Base-by-base conservation (phyloP, 352 stramenopile genomes). In the Pythium inflatum region DNA sequence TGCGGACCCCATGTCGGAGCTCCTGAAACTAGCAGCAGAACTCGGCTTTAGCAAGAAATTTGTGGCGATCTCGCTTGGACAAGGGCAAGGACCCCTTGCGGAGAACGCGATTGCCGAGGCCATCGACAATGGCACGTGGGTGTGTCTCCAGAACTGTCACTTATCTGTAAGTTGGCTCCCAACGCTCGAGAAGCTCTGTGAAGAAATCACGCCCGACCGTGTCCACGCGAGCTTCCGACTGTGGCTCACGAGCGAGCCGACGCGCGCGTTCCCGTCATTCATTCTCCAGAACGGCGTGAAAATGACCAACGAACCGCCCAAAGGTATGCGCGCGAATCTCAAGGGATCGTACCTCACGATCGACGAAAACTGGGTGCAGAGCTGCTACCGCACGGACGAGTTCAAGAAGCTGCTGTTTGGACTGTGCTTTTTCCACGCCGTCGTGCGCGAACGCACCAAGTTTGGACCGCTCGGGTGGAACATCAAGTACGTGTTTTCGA, bases 61-160 rank as follows among this genome's bases (percentile, higher is more conserved):
- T 36, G 81, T 97, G 12, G 90, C 90, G 1, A 98, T 99, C 54
- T 98, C 92, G 22, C 77, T 99, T 9, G 96, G 96, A 18, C 96
- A 99, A 70, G 96, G 95, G 1, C 96, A 99, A 71, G 96, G 94
- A 0, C 81, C 91, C 0, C 91, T 98, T 4, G 96, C 96, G 0
- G 89, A 96, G 60, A 91, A 96, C 40, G 83, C 94, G 24, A 98
- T 99, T 61, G 87, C 94, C 2, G 91, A 98, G 36, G 96, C 92
- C 0, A 92, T 95, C 16, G 89, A 97, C 71, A 98, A 95, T 30
- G 96, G 90, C 40, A 95, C 91, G 16, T 99, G 96, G 96, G 95
- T 99, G 16, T 98, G 89, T 68, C 77, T 99, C 0, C 94, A 98
- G 79, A 99, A 99, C 70, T 98, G 94, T 64, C 96, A 99, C 69